Conservation (phyloP, 1,284 basidiomycete species). For the Microbotryum saponariae region DNA sequence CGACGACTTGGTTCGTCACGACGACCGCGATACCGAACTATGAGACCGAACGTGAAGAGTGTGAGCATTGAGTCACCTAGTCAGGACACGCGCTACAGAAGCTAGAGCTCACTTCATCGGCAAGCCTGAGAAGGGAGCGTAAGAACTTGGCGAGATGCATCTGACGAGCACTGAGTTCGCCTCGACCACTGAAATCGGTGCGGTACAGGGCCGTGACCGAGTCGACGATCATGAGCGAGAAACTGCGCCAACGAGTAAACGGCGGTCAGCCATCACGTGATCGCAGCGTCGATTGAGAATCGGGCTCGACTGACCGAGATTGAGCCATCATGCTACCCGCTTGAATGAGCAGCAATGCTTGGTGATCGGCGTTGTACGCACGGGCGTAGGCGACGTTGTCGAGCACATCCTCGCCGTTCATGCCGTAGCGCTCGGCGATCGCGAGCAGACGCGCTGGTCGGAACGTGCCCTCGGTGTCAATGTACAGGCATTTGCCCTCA, state of each 20-base stretch:
- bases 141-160: constrained; percentile 97
- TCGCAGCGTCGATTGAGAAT: background rate
- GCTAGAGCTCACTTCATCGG: constrained; percentile 68
- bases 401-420: constrained; percentile 94
- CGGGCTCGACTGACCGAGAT: constrained; percentile 57
- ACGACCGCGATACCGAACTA: constrained; percentile 97
- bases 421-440: constrained; percentile 87
- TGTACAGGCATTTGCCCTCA: constrained; percentile 97
- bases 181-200: constrained; percentile 91
- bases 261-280: background rate
- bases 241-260: constrained; percentile 51
- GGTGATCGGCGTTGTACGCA: constrained; percentile 98
- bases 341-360: constrained; percentile 78
- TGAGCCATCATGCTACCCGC: constrained; percentile 97
- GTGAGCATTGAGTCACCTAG: too few relatives aligned
- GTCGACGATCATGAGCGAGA: constrained; percentile 92
- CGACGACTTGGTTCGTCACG: constrained; percentile 97
- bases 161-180: constrained; percentile 90
- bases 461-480: constrained; percentile 99
- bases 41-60: constrained; percentile 9
- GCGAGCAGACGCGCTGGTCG: constrained; percentile 89
- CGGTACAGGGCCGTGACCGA: constrained; percentile 94
- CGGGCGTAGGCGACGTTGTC: constrained; percentile 98
- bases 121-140: constrained; percentile 81
- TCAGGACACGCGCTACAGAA: too few relatives aligned